A percentile compares a stretch with the other conserved stretches of the same genome.
Conservation (phyloP, 805 yeast species). For the Dipodascus albidus region DNA sequence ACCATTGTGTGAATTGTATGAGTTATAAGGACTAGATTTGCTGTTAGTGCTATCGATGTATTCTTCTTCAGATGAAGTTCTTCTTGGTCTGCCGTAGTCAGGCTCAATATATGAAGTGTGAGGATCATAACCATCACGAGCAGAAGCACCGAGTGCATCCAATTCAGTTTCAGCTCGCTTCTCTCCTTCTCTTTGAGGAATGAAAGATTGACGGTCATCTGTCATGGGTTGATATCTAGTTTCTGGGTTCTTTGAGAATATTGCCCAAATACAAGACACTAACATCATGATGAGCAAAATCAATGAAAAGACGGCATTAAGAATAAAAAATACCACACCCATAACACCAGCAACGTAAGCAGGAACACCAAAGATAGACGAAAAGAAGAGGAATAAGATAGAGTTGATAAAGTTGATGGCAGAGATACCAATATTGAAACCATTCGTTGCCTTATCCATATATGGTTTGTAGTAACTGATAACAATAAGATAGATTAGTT, state of each 20-base stretch:
- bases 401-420: constrained; percentile 74
- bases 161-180: constrained; percentile 37
- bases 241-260: constrained; percentile 86
- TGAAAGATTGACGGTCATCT: constrained; percentile 94
- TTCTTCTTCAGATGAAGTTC: neutral
- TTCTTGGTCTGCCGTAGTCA: neutral
- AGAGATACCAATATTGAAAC: constrained; percentile 80
- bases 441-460: constrained; percentile 90
- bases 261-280: constrained; percentile 74
- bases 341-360: constrained; percentile 82
- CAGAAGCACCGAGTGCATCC: constrained; percentile 56
- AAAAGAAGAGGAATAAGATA: constrained; percentile 78
- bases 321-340: constrained; percentile 79
- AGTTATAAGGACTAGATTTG: neutral
- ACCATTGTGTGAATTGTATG: neutral
- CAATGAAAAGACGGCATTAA: constrained; percentile 83
- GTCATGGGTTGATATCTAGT: constrained; percentile 91
- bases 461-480: constrained; percentile 72
- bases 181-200: constrained; percentile 26
- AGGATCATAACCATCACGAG: constrained; percentile 23
- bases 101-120: constrained; percentile 5
- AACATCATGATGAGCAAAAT: constrained; percentile 75
- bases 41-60: neutral
- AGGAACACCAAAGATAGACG: constrained; percentile 73
- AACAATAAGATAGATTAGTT: constrained; percentile 53